Percentiles rank a stretch among this genome's conserved stretches.
Evolutionary conservation across 495 filamentous ascomycete genomes (phyloP).

Genomic region (Penicillium psychrofluorescens): DNA sequence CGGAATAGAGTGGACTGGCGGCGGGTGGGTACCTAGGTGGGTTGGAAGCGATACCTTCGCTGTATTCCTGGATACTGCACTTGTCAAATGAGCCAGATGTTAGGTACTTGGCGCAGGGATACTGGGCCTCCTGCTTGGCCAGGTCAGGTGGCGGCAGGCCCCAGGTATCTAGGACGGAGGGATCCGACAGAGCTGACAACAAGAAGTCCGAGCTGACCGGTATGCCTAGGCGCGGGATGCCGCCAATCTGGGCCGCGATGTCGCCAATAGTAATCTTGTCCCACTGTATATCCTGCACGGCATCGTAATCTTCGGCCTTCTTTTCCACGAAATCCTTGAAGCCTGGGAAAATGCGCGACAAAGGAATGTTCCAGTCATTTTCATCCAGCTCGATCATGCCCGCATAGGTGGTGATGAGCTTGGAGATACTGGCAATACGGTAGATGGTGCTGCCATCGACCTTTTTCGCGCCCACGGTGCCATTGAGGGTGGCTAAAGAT

Average conservation of each 20-base stretch:
- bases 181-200: conserved; percentile 1
- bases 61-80: conserved; percentile 4
- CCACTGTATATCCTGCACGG: conserved; percentile 29
- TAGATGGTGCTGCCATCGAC: conserved; percentile 44
- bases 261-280: conserved; percentile 34
- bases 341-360: conserved; percentile 39
- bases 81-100: neutral
- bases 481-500: conserved; percentile 2
- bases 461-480: conserved; percentile 24
- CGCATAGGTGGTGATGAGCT: conserved; percentile 41
- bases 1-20: conserved; percentile 48
- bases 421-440: conserved; percentile 44
- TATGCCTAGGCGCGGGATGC: conserved; percentile 33
- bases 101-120: conserved; percentile 7
- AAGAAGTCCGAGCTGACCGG: conserved; percentile 9
- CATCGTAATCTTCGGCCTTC: conserved; percentile 1
- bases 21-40: conserved; percentile 40
- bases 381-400: conserved; percentile 26
- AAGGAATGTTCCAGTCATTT: conserved; percentile 34
- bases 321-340: conserved; percentile 25
- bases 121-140: conserved; percentile 13
- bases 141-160: conserved; percentile 26
- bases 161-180: conserved; percentile 6
- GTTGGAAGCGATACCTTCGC: conserved; percentile 12
- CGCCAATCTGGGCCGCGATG: conserved; percentile 33